A percentile compares a stretch with the other conserved stretches of the same genome.
These are phyloP conservation scores for Capronia americana DNA, from an alignment of 2,329 filamentous ascomycete species.

Conservation along the genomic window DNA sequence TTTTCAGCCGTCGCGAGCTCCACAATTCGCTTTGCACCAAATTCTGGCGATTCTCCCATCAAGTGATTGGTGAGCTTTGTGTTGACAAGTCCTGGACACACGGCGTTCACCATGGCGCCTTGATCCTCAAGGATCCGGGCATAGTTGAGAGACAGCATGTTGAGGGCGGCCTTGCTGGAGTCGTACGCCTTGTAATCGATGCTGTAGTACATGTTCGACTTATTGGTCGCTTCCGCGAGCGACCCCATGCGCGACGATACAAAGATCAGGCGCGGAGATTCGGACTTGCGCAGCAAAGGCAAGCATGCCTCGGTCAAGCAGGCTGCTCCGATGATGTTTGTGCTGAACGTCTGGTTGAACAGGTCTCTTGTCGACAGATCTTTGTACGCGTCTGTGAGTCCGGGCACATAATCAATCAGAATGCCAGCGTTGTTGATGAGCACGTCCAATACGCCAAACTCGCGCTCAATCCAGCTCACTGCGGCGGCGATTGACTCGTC, in stretches of 20 bases:
- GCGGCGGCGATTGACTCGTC: slow-evolving; percentile 27
- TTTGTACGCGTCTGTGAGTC: slow-evolving; percentile 31
- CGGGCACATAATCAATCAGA: slow-evolving; percentile 67
- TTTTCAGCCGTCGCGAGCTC: slow-evolving; percentile 20
- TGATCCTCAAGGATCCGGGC: slow-evolving; percentile 21
- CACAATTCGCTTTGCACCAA: slow-evolving; percentile 28
- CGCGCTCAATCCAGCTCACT: slow-evolving; percentile 22
- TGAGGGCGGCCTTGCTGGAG: slow-evolving; percentile 53
- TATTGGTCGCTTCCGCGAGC: slow-evolving; percentile 42
- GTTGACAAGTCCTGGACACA: slow-evolving; percentile 28
- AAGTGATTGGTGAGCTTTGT: slow-evolving; percentile 13
- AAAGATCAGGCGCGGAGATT: slow-evolving; percentile 49
- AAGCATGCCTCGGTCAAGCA: slow-evolving; percentile 50
- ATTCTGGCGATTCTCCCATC: slow-evolving; percentile 20
- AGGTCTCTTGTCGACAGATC: slow-evolving; percentile 45
- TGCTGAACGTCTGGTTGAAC: slow-evolving; percentile 48
- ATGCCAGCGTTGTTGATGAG: slow-evolving; percentile 42
- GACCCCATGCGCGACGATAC: slow-evolving; percentile 49
- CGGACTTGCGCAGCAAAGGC: slow-evolving; percentile 45
- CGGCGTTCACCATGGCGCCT: slow-evolving; percentile 23
- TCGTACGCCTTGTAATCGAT: slow-evolving; percentile 48
- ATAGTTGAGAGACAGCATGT: slow-evolving; percentile 46
- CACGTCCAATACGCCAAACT: slow-evolving; percentile 27
- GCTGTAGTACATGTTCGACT: slow-evolving; percentile 40
- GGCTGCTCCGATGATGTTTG: slow-evolving; percentile 53